These are phyloP conservation scores for Catunica adiposa DNA, from an alignment of 2,329 filamentous ascomycete species.

Conservation along the genomic window DNA sequence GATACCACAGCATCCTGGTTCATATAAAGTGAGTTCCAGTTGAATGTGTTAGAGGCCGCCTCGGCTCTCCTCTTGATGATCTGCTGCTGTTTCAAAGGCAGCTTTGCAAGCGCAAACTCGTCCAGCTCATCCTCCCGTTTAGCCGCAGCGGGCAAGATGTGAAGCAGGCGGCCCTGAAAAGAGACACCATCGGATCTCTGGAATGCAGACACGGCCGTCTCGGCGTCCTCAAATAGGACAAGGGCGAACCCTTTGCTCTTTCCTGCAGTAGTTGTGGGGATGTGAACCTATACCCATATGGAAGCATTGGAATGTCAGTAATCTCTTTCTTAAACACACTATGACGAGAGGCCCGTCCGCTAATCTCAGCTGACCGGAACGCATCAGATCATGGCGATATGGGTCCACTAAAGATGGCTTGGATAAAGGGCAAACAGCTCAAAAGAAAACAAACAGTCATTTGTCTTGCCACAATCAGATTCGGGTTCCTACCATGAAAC, in stretches of 20 bases:
- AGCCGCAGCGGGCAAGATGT: constrained; percentile 69
- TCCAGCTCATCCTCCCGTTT: constrained; percentile 73
- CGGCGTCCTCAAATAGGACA: constrained; percentile 57
- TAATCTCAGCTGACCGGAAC: neutral
- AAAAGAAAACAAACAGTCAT: constrained; percentile 15
- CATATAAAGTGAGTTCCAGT: constrained; percentile 99
- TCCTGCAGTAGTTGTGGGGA: constrained; percentile 58
- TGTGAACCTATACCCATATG: constrained; percentile 53
- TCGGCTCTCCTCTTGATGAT: constrained; percentile 73
- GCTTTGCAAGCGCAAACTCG: constrained; percentile 75
- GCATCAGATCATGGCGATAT: neutral
- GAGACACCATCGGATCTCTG: constrained; percentile 63
- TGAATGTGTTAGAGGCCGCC: constrained; percentile 64
- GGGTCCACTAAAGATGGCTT: no score
- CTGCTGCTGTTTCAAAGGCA: constrained; percentile 89
- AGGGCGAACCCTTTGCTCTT: constrained; percentile 82
- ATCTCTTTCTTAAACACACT: constrained; percentile 1
- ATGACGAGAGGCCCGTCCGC: neutral
- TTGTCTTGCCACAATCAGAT: neutral
- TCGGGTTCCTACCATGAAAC: constrained; percentile 69
- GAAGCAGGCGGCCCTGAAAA: constrained; percentile 83
- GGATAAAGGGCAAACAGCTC: constrained; percentile 14
- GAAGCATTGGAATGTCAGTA: constrained; percentile 16
- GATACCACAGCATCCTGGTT: constrained; percentile 89
- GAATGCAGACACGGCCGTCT: constrained; percentile 63